Conservation (phyloP, 768 basidiomycete species). For the Pleurotus eryngii region DNA sequence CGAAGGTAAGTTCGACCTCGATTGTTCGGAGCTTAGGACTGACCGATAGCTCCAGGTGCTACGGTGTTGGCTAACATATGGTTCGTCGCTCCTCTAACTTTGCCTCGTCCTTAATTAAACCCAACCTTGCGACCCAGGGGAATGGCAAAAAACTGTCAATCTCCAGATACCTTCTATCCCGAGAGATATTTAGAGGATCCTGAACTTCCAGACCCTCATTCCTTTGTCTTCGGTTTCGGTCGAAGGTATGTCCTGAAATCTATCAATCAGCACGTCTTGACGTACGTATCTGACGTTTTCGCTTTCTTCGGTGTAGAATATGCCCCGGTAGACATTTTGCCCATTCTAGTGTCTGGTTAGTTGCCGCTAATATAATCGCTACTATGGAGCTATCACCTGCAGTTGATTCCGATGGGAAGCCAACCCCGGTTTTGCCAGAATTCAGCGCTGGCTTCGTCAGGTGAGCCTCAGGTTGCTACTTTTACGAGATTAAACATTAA, state of each 20-base stretch:
- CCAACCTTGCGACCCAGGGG: constrained; percentile 15
- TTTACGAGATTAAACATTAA: neutral
- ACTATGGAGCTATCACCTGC: constrained; percentile 42
- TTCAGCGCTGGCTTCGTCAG: constrained; percentile 44
- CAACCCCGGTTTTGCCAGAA: constrained; percentile 32
- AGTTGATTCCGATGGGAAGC: constrained; percentile 38
- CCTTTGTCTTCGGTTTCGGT: constrained; percentile 56
- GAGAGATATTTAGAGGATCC: constrained; percentile 43
- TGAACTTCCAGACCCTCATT: constrained; percentile 40
- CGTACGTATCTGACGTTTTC: too few relatives aligned
- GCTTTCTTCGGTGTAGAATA: constrained; percentile 26
- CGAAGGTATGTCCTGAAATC: constrained; percentile 34
- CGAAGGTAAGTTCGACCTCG: constrained; percentile 28
- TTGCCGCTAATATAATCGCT: constrained; percentile 41
- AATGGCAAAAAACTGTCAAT: constrained; percentile 34
- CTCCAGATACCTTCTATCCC: constrained; percentile 43
- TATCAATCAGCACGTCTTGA: neutral
- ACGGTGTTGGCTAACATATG: constrained; percentile 37
- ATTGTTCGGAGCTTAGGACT: too few relatives aligned
- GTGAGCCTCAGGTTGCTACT: constrained; percentile 25
- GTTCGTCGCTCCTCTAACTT: neutral
- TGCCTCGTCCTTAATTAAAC: neutral
- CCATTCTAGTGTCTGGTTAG: constrained; percentile 43
- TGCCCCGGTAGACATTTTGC: constrained; percentile 58
- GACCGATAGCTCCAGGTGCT: constrained; percentile 18